Evolutionary conservation across 345 rosid genomes (phyloP), one percentile per base, ranked within the genome.

Genomic region (Boechera retrofracta): DNA sequence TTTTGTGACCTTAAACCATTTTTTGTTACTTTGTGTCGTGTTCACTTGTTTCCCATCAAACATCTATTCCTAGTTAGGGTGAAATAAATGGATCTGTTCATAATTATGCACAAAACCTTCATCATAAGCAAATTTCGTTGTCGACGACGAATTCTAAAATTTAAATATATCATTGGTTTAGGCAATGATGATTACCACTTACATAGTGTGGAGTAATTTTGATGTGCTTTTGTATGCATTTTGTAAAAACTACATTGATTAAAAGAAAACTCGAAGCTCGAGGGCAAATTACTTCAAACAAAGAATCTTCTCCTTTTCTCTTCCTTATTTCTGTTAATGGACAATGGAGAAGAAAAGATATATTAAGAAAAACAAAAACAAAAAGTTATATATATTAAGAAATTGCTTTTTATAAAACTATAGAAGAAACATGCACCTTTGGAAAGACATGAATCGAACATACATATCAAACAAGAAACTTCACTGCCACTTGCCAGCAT

Each of bases 31-130:
- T 74, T 73, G 70, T 79, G 82, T 73, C 79, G 38, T 68, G 55
- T 67, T 79, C 78, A 67, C 75, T 73, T 53, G 71, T 42, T 68
- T 79, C 82, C 69, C 78, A 79, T 73, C 82, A 79, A 73, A 79
- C 78, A 73, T 79, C 78, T 29, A 21, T 67, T 73, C 78, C 36
- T 79, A 44, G 60, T 60, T 59, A 45, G 65, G 41, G 61, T 28
- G 60, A 79, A 33, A 73, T 60, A 67, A 52, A 78, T 73, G 60
- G 71, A 52, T 52, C 33, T 10, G 56, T 79, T 73, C 63, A 51
- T 67, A 52, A 67, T 67, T 73, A 60, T 24, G 63, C 71, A 73
- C 74, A 79, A 73, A 79, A 73, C 69, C 73, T 67, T 72, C 81
- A 78, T 78, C 81, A 79, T 73, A 73, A 73, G 60, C 31, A 67